Evolutionary conservation across 805 yeast species (phyloP), one percentile per base, ranked within the genome.

Genomic region (Sugiyamaella marilandica): DNA sequence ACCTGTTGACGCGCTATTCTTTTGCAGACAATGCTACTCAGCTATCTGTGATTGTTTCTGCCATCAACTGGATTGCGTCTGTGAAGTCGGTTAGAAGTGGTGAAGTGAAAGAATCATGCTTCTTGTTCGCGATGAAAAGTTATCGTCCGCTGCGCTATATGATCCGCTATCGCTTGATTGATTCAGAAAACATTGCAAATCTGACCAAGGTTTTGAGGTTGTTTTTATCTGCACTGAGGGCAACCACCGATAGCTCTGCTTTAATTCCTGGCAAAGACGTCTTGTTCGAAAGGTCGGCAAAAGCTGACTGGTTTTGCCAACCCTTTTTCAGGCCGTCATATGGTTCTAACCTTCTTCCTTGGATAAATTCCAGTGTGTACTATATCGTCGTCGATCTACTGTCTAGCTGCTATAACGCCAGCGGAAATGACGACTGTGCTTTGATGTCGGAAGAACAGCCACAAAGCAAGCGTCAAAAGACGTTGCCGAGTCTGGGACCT

Each of bases 121-220:
- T 24, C 35, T n/a, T 50, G 35, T 49, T 55, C 35, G 44, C 52
- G 21, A 26, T 43, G 10, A 21, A 35, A 16, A 19, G 49, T 5
- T 55, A 51, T 24, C 11, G 41, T 10, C 55, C 55, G 3, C 32
- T 44, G 31, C 5, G n/a, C 18, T 31, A 39, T 34, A 18, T 48
- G 37, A 18, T 39, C 24, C 5, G 16, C 5, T 21, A 39, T 39
- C 16, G 24, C 5, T 21, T 39, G 24, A 14, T 13, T 16, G 43
- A 39, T 39, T n/a, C 14, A 11, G 39, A 34, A n/a, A 16, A 13
- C 4, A 8, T 5, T 8, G 8, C 8, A 8, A 9, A 34, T 16
- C 18, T 34, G 39, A 16, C 8, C 5, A 34, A 4, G 5, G 39
- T 34, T 34, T 16, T 34, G 5, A 13, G 8, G 18, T 34, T 9